phyloP scores from a whole-genome alignment of 345 rosid genomes.

The Acer campestre region DNA sequence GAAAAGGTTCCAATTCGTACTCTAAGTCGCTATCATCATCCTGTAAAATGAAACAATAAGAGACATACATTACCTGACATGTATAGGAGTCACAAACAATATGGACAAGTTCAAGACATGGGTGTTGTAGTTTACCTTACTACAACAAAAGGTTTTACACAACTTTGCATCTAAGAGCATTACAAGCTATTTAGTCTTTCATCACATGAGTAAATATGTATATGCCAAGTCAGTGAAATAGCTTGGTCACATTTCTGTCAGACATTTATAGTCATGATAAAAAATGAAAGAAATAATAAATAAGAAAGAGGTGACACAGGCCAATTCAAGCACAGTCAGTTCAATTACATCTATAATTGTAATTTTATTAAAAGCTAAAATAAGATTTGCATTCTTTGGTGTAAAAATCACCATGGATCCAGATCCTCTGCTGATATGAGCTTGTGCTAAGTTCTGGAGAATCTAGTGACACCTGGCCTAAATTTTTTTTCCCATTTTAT shows the following conservation, averaged over 20 bases:
- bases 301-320: not conserved
- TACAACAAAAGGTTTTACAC: no score
- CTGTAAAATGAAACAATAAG: constrained; percentile 41
- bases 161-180: not conserved
- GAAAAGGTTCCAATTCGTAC: constrained; percentile 81
- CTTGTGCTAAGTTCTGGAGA: no score
- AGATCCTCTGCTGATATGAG: no score
- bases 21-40: constrained; percentile 95
- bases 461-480: no score
- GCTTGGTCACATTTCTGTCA: not conserved
- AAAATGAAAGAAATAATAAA: not conserved
- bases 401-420: no score
- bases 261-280: not conserved
- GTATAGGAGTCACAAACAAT: not conserved
- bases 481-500: no score
- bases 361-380: not conserved
- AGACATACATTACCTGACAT: not conserved
- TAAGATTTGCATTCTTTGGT: no score
- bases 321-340: not conserved
- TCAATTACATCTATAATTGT: not conserved
- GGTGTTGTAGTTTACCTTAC: not conserved
- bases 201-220: not conserved
- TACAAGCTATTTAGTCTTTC: not conserved
- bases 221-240: not conserved
- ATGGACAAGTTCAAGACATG: not conserved